These are phyloP conservation scores for Apiospora rasikravindrae DNA, from an alignment of 2,329 filamentous ascomycete genomes.

Conservation along the genomic window DNA sequence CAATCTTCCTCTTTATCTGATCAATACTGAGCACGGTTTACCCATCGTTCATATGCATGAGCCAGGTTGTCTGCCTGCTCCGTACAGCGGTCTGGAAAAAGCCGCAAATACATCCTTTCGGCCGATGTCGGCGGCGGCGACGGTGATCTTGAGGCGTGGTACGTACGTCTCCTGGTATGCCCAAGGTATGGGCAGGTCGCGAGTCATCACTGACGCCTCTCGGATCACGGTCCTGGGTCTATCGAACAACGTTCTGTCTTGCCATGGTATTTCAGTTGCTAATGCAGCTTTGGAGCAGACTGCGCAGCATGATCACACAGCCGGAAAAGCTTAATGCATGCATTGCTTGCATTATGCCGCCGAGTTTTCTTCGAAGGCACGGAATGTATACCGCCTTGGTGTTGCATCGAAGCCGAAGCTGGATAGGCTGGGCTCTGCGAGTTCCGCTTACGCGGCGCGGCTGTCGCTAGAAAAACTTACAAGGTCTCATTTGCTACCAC, in stretches of 20 bases:
- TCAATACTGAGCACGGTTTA: not conserved
- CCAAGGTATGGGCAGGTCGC: too few relatives aligned
- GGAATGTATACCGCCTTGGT: not conserved
- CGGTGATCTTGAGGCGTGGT: not conserved
- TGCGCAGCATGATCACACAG: not conserved
- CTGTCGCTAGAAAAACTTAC: not conserved
- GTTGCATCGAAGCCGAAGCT: not conserved
- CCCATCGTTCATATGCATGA: not conserved
- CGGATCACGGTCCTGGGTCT: too few relatives aligned
- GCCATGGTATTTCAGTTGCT: not conserved
- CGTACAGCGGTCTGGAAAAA: not conserved
- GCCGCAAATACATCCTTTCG: not conserved
- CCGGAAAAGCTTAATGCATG: not conserved
- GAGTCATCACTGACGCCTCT: not conserved
- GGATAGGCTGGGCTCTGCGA: not conserved
- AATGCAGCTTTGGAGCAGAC: not conserved
- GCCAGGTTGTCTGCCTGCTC: not conserved
- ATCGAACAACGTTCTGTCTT: not conserved
- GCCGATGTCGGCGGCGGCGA: not conserved
- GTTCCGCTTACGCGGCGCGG: not conserved
- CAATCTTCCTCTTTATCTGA: not conserved
- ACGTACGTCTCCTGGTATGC: too few relatives aligned
- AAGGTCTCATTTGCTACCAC: not conserved
- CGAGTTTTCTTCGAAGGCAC: not conserved
- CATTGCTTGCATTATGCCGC: not conserved